Base-by-base conservation (phyloP, 2,329 filamentous ascomycete species). In the Dactylellina leptospora region DNA sequence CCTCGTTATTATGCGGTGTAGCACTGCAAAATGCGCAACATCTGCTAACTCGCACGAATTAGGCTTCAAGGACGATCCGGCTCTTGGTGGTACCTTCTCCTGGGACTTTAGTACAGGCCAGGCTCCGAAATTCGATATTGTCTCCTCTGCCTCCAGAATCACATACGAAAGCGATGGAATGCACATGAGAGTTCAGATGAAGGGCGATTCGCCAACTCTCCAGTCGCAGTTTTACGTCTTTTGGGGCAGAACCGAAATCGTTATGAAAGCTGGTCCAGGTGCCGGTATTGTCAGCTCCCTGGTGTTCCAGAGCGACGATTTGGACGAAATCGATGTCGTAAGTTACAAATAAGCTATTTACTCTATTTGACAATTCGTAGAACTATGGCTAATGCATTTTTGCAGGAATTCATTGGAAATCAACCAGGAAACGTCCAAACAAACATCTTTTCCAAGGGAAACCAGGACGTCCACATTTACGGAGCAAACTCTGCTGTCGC, bases 151-250 rank as follows among this genome's bases (percentile, higher is more conserved):
- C 8, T 42, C 58, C 2, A 55, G 66, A 54, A 71, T 71, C 11
- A 45, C 58, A 5, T 71, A 63, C 40, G 16, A 54, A 48, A 45
- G 25, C 18, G 66, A 71, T 38, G 66, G 66, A 38, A 58, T 63
- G 58, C 66, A 71, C 25, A 63, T 71, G 66, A 30, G 48, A 1
- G 66, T 71, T 30, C 44, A 48, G 36, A 45, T 40, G 45, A 63
- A 47, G 18, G 58, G 58, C 10, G 66, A 71, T 22, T 71, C 66
- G 18, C 95, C 95, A 0, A 90, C 93, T 79, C 86, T 99, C 73
- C 85, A 85, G 75, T 96, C 92, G 71, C 86, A 95, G 77, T 97
- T 96, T 86, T 97, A 96, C 84, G 96, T 99, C 82, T 97, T 99
- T 93, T 99, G 97, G 80, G 95, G 95, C 75, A 90, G 89, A 75